A percentile compares a stretch with the other conserved stretches of the same genome.
Evolutionary conservation across 2,329 filamentous ascomycete species (phyloP).

Genomic region (Acrocalymma vagum): DNA sequence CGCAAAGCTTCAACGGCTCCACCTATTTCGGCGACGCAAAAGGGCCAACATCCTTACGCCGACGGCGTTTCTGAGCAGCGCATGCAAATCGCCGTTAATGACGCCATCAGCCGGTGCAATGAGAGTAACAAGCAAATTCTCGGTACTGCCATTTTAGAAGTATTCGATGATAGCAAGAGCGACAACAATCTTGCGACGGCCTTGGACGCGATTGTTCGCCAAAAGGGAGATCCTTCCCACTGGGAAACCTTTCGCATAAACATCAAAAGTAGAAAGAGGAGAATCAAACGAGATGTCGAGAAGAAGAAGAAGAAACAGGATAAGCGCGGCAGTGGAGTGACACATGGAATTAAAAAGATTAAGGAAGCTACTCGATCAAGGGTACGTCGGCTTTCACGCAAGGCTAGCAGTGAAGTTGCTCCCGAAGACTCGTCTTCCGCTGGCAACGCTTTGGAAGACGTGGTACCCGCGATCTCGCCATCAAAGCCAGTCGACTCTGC

Average conservation of each 20-base stretch:
- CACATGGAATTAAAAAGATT: slow-evolving; percentile 29
- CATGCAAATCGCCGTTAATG: slow-evolving; percentile 49
- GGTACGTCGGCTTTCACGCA: slow-evolving; percentile 31
- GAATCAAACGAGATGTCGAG: slow-evolving; percentile 41
- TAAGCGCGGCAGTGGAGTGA: slow-evolving; percentile 38
- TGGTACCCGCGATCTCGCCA: slow-evolving; percentile 10
- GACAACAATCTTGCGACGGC: slow-evolving; percentile 48
- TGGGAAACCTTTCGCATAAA: slow-evolving; percentile 51
- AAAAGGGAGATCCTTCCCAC: slow-evolving; percentile 50
- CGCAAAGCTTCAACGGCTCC: slow-evolving; percentile 24
- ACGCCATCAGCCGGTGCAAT: slow-evolving; percentile 51
- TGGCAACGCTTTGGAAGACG: slow-evolving; percentile 26
- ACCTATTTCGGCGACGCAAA: slow-evolving; percentile 25
- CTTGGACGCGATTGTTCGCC: slow-evolving; percentile 53
- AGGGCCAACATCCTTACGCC: slow-evolving; percentile 17
- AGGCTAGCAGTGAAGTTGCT: slow-evolving; percentile 32
- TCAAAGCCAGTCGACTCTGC: slow-evolving; percentile 5
- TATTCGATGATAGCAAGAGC: slow-evolving; percentile 51
- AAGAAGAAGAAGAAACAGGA: slow-evolving; percentile 26
- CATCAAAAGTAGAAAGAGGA: slow-evolving; percentile 54
- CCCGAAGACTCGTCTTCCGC: slow-evolving; percentile 34
- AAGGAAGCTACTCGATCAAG: too few species aligned
- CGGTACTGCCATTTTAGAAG: slow-evolving; percentile 50
- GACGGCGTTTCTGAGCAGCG: slow-evolving; percentile 29
- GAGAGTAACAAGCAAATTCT: slow-evolving; percentile 40